Percentiles rank a stretch among this genome's conserved stretches.
Evolutionary conservation across 2,329 filamentous ascomycete genomes (phyloP).

Genomic region (Ascochyta clinopodiicola): DNA sequence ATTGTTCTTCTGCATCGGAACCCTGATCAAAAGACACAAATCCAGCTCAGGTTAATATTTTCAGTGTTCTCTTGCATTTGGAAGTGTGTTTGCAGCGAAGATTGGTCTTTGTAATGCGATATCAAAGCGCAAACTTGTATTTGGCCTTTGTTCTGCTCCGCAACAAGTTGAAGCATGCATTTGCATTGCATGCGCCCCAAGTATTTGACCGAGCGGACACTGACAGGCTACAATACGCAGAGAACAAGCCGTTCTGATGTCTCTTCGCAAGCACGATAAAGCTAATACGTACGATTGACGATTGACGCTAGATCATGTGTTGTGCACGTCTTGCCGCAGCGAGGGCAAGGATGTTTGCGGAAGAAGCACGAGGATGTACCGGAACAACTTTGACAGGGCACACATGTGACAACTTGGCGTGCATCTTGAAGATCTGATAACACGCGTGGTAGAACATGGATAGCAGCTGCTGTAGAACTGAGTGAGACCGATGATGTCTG

Average conservation of each 20-base stretch:
- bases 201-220: no score
- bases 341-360: constrained; percentile 11
- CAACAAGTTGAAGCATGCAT: no score
- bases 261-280: no score
- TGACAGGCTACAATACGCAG: neutral
- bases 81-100: neutral
- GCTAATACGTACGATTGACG: neutral
- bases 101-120: no score
- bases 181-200: no score
- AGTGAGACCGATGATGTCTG: neutral
- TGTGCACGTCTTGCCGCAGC: neutral
- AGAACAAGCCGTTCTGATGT: neutral
- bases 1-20: no score
- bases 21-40: no score
- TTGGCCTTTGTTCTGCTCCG: no score
- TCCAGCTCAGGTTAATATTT: no score
- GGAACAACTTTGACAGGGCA: constrained; percentile 4
- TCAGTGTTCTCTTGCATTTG: neutral
- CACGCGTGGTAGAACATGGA: neutral
- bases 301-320: neutral
- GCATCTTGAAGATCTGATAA: constrained; percentile 14
- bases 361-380: constrained; percentile 15
- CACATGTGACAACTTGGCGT: constrained; percentile 17
- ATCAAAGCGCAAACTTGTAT: no score
- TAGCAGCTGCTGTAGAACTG: neutral